A percentile compares a stretch with the other conserved stretches of the same genome.
Evolutionary conservation across 345 rosid species (phyloP).

Genomic region (Tarenaya hassleriana): DNA sequence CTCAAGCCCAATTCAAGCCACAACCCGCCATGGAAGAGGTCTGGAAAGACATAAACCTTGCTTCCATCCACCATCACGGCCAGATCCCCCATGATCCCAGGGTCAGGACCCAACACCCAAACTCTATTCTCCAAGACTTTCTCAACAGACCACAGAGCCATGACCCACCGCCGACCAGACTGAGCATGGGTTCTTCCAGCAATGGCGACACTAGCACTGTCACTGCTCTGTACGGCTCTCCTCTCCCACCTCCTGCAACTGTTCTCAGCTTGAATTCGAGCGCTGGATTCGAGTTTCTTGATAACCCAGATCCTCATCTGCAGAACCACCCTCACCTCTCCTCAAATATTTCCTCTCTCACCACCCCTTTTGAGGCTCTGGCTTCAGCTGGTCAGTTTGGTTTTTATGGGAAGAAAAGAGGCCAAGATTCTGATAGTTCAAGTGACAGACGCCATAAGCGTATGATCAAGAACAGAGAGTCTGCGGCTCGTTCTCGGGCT

Average conservation of each 20-base stretch:
- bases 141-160: slow-evolving; percentile 36
- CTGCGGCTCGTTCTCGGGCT: slow-evolving; percentile 85
- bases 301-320: slow-evolving; percentile 29
- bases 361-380: slow-evolving; percentile 31
- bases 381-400: slow-evolving; percentile 30
- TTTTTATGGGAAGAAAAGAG: slow-evolving; percentile 41
- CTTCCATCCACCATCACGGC: slow-evolving; percentile 41
- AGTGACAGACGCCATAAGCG: slow-evolving; percentile 52
- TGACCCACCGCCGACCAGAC: slow-evolving; percentile 31
- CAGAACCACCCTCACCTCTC: slow-evolving; percentile 23
- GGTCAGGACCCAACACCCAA: slow-evolving; percentile 27
- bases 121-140: slow-evolving; percentile 61
- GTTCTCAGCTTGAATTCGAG: slow-evolving; percentile 52
- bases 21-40: slow-evolving; percentile 64
- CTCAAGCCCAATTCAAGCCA: slow-evolving; percentile 19
- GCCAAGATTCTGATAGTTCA: slow-evolving; percentile 36
- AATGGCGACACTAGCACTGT: slow-evolving; percentile 6
- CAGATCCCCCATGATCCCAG: slow-evolving; percentile 26
- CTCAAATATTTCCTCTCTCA: slow-evolving; percentile 27
- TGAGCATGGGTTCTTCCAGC: slow-evolving; percentile 20
- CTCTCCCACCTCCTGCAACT: slow-evolving; percentile 41
- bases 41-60: slow-evolving; percentile 66
- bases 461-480: slow-evolving; percentile 79
- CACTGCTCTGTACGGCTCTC: slow-evolving; percentile 27
- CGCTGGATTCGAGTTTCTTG: slow-evolving; percentile 47